Evolutionary conservation across 2,329 filamentous ascomycete genomes (phyloP), one percentile per base, ranked within the genome.

Genomic region (Fonsecaea erecta): DNA sequence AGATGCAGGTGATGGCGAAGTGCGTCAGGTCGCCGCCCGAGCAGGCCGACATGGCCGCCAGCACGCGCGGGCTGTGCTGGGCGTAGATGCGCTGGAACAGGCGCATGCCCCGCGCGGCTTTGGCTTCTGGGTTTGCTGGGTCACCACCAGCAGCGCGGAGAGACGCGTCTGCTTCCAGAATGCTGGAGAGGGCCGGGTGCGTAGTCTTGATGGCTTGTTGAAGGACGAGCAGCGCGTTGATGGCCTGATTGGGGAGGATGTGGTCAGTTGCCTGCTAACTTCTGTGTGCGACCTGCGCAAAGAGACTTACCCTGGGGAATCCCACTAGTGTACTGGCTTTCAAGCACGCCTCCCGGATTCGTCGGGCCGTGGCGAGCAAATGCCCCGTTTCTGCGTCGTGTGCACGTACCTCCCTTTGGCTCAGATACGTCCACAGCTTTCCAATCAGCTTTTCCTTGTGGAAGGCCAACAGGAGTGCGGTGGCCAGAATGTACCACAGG

Each of bases 321-420:
- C 73, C 73, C 46, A 74, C 73, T 3, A 74, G 67, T 9, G 73
- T 73, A 60, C 72, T 73, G 24, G 72, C 68, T 57, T 74, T 74
- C 18, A 74, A 63, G 51, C 72, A 73, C 14, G 71, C 67, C 59
- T 73, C 72, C 34, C 71, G 61, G 16, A 74, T 72, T n/a, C 71
- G 66, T 56, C 71, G 60, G 34, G 72, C 72, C 43, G 67, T 67
- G 14, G 66, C 30, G 8, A 72, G 60, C 14, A 66, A 60, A 12
- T 48, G 18, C 7, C 9, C 16, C 63, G 32, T n/a, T 9, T 64
- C 56, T 48, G 43, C 34, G 18, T 53, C 48, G 7, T 43, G 30
- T 2, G 34, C 18, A 24, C 7, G 11, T 24, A 21, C 18, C 6
- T 12, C n/a, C 43, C 43, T 48, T 24, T 37, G 64, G 55, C 34